phyloP scores from a whole-genome alignment of 2,329 filamentous ascomycete species.

The Ilyonectria sp. region DNA sequence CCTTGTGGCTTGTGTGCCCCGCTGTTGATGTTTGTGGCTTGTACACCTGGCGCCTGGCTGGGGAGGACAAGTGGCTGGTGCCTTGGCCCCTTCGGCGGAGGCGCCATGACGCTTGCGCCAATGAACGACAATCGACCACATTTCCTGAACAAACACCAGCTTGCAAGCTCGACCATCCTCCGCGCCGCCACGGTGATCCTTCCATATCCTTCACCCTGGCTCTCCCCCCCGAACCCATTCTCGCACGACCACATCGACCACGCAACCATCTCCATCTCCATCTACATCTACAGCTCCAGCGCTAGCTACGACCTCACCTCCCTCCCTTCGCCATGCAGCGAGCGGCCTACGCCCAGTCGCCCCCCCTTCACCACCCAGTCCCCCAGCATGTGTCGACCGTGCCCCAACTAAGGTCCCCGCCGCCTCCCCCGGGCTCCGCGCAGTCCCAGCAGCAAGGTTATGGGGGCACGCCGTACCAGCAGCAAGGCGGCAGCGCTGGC shows the following conservation, averaged over 20 bases:
- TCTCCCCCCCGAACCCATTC: neutral
- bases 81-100: slow-evolving; percentile 25
- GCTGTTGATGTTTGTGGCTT: neutral
- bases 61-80: slow-evolving; percentile 26
- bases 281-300: slow-evolving; percentile 27
- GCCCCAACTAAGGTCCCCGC: slow-evolving; percentile 95
- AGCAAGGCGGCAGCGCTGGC: slow-evolving; percentile 67
- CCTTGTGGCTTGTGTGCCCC: slow-evolving; percentile 16
- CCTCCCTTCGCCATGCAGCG: slow-evolving; percentile 80
- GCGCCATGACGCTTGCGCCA: slow-evolving; percentile 47
- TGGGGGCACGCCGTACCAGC: slow-evolving; percentile 82
- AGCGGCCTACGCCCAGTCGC: slow-evolving; percentile 86
- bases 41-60: neutral
- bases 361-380: slow-evolving; percentile 95
- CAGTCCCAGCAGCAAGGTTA: slow-evolving; percentile 75
- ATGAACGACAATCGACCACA: slow-evolving; percentile 53
- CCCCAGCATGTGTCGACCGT: slow-evolving; percentile 99
- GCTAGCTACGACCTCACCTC: slow-evolving; percentile 36
- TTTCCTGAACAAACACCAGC: slow-evolving; percentile 52
- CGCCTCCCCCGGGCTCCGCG: slow-evolving; percentile 80
- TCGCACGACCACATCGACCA: neutral
- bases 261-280: slow-evolving; percentile 4
- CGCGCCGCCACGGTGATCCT: slow-evolving; percentile 29
- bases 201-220: slow-evolving; percentile 4
- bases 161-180: slow-evolving; percentile 40